A percentile compares a stretch with the other conserved stretches of the same genome.
phyloP scores from a whole-genome alignment of 192 early-diverging fungal genomes.

The Coemansia sp. region DNA sequence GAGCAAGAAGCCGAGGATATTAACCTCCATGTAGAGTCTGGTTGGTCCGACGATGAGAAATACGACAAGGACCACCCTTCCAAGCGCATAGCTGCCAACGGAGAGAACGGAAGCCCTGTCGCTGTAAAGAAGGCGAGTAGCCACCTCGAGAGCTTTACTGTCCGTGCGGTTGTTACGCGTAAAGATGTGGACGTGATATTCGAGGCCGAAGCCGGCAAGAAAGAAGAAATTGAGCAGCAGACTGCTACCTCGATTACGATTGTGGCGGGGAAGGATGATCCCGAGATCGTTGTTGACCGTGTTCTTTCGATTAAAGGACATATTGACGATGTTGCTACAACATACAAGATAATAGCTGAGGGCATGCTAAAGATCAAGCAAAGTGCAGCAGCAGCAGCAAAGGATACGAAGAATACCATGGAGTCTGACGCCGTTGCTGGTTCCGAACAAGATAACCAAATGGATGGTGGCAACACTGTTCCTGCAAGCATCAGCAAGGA shows the following conservation, averaged over 20 bases:
- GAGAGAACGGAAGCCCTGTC: conserved; percentile 12
- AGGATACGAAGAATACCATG: neutral
- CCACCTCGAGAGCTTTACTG: conserved; percentile 39
- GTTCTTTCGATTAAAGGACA: conserved; percentile 45
- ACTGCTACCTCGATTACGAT: conserved; percentile 24
- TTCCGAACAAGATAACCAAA: neutral
- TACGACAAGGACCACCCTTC: conserved; percentile 42
- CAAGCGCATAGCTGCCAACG: conserved; percentile 35
- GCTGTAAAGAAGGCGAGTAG: conserved; percentile 16
- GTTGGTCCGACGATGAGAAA: conserved; percentile 52
- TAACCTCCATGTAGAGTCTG: conserved; percentile 48
- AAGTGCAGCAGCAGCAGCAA: neutral
- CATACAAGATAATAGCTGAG: conserved; percentile 32
- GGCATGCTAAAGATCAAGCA: conserved; percentile 30
- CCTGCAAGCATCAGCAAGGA: neutral
- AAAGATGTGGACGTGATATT: conserved; percentile 52
- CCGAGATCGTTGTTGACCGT: conserved; percentile 54
- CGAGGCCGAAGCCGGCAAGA: conserved; percentile 16
- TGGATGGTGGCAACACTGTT: neutral
- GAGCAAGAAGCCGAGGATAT: conserved; percentile 41
- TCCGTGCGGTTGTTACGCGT: conserved; percentile 52
- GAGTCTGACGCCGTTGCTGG: conserved; percentile 1
- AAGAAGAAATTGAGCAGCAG: conserved; percentile 24
- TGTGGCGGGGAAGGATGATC: conserved; percentile 50
- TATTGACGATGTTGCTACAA: conserved; percentile 29